Percentiles rank a stretch among this genome's conserved stretches.
These are phyloP conservation scores for Uncinocarpus reesii DNA, from an alignment of 2,329 filamentous ascomycete species.

Conservation along the genomic window DNA sequence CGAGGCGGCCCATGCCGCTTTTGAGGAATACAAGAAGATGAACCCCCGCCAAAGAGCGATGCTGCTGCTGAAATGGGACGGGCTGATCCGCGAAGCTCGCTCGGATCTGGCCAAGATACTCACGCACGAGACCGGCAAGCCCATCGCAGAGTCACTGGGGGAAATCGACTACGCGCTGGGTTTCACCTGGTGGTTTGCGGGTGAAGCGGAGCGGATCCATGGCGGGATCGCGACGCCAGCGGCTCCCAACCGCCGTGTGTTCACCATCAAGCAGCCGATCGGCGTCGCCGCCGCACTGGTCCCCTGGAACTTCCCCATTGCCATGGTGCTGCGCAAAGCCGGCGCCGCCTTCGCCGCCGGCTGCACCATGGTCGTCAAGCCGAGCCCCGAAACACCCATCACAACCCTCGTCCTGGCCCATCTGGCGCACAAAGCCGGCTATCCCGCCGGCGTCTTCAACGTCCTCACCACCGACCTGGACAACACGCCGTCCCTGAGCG, in stretches of 20 bases:
- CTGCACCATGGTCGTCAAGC: slow-evolving; percentile 32
- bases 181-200: slow-evolving; percentile 73
- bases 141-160: slow-evolving; percentile 60
- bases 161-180: slow-evolving; percentile 63
- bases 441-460: slow-evolving; percentile 29
- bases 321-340: slow-evolving; percentile 49
- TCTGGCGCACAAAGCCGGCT: slow-evolving; percentile 28
- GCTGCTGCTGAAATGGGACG: slow-evolving; percentile 55
- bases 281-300: slow-evolving; percentile 76
- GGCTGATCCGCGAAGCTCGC: slow-evolving; percentile 51
- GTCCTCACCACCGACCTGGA: slow-evolving; percentile 27
- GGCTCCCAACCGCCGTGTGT: slow-evolving; percentile 60
- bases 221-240: slow-evolving; percentile 65
- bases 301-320: slow-evolving; percentile 80
- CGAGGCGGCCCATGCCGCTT: slow-evolving; percentile 50
- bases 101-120: slow-evolving; percentile 71
- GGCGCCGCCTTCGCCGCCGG: slow-evolving; percentile 32
- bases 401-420: slow-evolving; percentile 26
- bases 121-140: slow-evolving; percentile 86
- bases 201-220: slow-evolving; percentile 63
- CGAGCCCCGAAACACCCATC: slow-evolving; percentile 30
- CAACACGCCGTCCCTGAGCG: slow-evolving; percentile 25
- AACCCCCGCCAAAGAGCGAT: slow-evolving; percentile 53
- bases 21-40: slow-evolving; percentile 49
- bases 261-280: slow-evolving; percentile 72